phyloP scores from a whole-genome alignment of 768 basidiomycete genomes.

The Russula sp. region DNA sequence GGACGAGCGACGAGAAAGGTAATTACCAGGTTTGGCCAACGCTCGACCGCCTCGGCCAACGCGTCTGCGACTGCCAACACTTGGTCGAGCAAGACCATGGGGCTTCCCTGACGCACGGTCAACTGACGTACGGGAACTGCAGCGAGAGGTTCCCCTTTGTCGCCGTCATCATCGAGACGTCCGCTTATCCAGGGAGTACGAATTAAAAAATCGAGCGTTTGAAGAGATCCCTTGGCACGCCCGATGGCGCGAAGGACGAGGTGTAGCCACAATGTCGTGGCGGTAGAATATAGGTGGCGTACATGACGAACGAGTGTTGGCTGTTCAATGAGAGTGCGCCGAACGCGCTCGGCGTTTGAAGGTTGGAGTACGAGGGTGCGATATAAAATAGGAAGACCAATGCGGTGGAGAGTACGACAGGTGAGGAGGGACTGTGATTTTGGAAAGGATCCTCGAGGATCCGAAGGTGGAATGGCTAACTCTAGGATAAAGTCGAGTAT shows the following conservation, averaged over 20 bases:
- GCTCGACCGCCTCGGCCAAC: constrained; percentile 2
- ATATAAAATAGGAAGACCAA: constrained; percentile 13
- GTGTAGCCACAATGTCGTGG: background rate
- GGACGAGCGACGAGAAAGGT: background rate
- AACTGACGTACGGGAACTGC: constrained; percentile 7
- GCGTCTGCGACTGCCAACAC: background rate
- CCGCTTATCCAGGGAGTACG: background rate
- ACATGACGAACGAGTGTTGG: constrained; percentile 8
- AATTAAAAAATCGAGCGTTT: constrained; percentile 10
- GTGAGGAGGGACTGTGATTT: background rate
- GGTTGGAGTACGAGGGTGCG: background rate
- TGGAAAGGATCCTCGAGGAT: background rate
- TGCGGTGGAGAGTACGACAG: constrained; percentile 10
- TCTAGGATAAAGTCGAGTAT: constrained; percentile 4
- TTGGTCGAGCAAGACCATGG: background rate
- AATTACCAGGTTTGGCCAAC: constrained; percentile 14
- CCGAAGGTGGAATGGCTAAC: background rate
- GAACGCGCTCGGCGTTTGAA: background rate
- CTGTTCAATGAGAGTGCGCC: background rate
- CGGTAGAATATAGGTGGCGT: constrained; percentile 3
- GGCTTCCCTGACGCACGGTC: background rate
- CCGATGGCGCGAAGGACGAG: constrained; percentile 8
- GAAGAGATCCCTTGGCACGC: constrained; percentile 7
- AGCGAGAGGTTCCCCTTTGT: background rate
- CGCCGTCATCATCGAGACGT: background rate